Conservation (phyloP, 169 alveolate species). For the Fabrea salina region DNA sequence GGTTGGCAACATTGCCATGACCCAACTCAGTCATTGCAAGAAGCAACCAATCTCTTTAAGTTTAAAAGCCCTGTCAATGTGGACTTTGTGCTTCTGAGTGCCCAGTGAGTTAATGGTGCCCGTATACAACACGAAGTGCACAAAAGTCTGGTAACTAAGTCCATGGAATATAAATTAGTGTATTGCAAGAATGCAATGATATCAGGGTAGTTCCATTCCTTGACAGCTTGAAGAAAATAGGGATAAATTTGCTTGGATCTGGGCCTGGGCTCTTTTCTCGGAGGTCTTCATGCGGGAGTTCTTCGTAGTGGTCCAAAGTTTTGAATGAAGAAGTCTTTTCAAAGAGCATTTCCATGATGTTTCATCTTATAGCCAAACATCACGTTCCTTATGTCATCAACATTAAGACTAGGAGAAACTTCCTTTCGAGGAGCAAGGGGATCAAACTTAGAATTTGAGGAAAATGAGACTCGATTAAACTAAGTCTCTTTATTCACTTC, state of each 20-base stretch:
- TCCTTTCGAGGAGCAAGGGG: neutral
- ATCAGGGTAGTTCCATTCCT: too few relatives aligned
- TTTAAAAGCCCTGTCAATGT: conserved; percentile 14
- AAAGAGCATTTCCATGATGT: neutral
- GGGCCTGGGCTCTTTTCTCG: neutral
- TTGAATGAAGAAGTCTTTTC: neutral
- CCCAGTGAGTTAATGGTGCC: neutral
- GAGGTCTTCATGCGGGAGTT: neutral
- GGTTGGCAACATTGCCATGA: conserved; percentile 56
- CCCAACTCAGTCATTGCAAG: conserved; percentile 80
- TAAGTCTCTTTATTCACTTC: too few relatives aligned
- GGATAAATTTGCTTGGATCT: neutral
- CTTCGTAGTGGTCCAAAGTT: neutral
- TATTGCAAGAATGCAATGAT: too few relatives aligned
- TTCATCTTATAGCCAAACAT: neutral
- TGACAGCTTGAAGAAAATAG: neutral
- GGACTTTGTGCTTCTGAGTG: conserved; percentile 12
- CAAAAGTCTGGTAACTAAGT: neutral
- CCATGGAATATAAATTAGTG: neutral
- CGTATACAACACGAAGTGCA: neutral
- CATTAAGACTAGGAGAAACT: neutral
- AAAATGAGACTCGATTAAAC: too few relatives aligned
- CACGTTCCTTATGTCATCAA: too few relatives aligned
- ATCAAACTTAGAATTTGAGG: too few relatives aligned
- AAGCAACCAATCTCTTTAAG: neutral